Conservation (phyloP, 441 rosid genomes). For the Euphorbia corollata region DNA sequence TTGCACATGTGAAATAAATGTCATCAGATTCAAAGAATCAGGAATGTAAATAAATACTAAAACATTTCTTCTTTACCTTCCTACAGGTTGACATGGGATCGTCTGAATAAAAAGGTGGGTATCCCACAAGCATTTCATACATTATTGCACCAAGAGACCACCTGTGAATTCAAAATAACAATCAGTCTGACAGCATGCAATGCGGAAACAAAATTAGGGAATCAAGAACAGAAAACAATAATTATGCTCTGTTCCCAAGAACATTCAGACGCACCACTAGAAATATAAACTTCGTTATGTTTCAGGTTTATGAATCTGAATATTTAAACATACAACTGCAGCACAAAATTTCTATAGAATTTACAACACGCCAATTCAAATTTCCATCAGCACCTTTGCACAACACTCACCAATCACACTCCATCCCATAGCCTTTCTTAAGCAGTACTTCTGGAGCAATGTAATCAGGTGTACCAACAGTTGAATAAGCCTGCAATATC, state of each 20-base stretch:
- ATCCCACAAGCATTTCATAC: slow-evolving; percentile 95
- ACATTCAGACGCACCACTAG: slow-evolving; percentile 8
- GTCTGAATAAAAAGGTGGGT: slow-evolving; percentile 94
- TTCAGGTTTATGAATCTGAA: neutral
- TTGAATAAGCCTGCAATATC: slow-evolving; percentile 82
- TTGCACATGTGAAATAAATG: slow-evolving; percentile 2
- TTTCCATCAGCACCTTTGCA: slow-evolving; percentile 10
- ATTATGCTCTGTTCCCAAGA: slow-evolving; percentile 1
- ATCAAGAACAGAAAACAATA: slow-evolving; percentile 4
- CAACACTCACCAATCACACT: slow-evolving; percentile 80
- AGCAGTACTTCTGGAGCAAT: slow-evolving; percentile 92
- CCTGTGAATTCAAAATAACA: slow-evolving; percentile 35
- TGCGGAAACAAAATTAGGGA: slow-evolving; percentile 4
- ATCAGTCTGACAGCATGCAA: slow-evolving; percentile 17
- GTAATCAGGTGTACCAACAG: slow-evolving; percentile 99
- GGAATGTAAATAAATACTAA: neutral
- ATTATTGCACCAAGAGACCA: slow-evolving; percentile 98
- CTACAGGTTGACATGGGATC: slow-evolving; percentile 97
- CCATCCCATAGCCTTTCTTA: slow-evolving; percentile 98
- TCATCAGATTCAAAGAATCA: neutral
- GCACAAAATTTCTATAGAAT: neutral
- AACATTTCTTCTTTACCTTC: slow-evolving; percentile 10
- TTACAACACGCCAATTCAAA: neutral
- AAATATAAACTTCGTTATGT: slow-evolving; percentile 1
- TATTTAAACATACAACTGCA: neutral